Percentiles rank a stretch among this genome's conserved stretches.
phyloP scores from a whole-genome alignment of 352 stramenopile genomes.

The Phytopythium montanum region DNA sequence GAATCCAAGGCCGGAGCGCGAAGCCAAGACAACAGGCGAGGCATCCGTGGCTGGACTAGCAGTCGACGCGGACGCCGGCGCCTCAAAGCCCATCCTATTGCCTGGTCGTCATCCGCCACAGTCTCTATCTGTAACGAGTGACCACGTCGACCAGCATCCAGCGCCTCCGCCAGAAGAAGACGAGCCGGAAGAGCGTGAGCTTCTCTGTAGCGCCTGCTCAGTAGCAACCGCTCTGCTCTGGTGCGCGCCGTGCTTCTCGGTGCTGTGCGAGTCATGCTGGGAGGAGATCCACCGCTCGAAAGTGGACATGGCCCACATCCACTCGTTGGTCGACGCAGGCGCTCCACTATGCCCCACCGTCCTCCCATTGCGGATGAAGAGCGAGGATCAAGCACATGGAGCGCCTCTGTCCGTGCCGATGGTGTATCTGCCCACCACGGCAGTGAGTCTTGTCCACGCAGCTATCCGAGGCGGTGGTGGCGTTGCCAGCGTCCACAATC shows the following conservation, averaged over 20 bases:
- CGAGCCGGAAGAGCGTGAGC: constrained; percentile 16
- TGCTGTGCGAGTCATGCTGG: constrained; percentile 55
- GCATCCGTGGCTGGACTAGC: background rate
- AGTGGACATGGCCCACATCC: constrained; percentile 33
- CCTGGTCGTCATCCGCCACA: background rate
- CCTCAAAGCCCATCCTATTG: too few relatives aligned
- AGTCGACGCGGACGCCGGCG: background rate
- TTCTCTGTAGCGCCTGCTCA: constrained; percentile 43
- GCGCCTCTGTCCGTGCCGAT: constrained; percentile 32
- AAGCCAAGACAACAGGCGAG: background rate
- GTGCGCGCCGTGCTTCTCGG: constrained; percentile 59
- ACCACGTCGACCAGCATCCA: background rate
- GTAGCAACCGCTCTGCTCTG: constrained; percentile 36
- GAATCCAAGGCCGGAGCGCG: background rate
- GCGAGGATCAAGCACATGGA: constrained; percentile 1
- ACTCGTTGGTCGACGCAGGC: background rate
- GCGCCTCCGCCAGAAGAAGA: background rate
- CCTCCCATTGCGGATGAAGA: constrained; percentile 18
- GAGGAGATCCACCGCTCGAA: constrained; percentile 34
- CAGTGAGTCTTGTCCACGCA: constrained; percentile 5
- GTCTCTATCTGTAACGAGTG: background rate
- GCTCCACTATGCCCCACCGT: constrained; percentile 25
- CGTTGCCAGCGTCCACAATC: background rate
- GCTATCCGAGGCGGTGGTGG: constrained; percentile 1
- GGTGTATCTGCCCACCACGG: constrained; percentile 58